Evolutionary conservation across 768 basidiomycete species (phyloP).

Genomic region (Pisolithus sp.): DNA sequence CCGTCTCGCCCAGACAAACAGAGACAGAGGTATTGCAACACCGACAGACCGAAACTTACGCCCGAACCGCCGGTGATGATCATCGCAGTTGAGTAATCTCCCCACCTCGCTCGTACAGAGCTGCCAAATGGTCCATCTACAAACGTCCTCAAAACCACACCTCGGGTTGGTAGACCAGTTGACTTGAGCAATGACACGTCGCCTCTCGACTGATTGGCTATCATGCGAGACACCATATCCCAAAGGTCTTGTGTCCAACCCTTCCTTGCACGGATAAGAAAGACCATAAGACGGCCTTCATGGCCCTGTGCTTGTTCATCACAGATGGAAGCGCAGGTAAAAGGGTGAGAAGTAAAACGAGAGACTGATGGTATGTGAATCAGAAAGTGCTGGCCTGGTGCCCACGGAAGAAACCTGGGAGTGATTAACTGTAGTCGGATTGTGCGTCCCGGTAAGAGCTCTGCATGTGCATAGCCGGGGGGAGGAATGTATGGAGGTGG

Average conservation of each 20-base stretch:
- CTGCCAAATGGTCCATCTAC: conserved; percentile 72
- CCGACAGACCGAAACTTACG: conserved; percentile 61
- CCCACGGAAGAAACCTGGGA: conserved; percentile 53
- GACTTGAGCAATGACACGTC: conserved; percentile 7
- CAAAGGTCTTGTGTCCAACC: conserved; percentile 68
- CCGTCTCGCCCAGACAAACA: conserved; percentile 54
- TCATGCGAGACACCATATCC: conserved; percentile 41
- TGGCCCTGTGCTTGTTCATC: conserved; percentile 40
- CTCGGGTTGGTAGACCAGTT: conserved; percentile 31
- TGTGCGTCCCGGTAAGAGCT: conserved; percentile 63
- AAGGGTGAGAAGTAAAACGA: conserved; percentile 60
- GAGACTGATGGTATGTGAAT: conserved; percentile 62
- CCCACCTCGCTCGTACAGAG: conserved; percentile 52
- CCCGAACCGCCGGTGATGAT: conserved; percentile 72
- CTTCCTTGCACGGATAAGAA: conserved; percentile 61
- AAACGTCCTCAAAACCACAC: conserved; percentile 48
- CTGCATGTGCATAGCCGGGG: conserved; percentile 60
- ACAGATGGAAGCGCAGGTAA: conserved; percentile 60
- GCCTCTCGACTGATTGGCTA: conserved; percentile 29
- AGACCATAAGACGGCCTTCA: conserved; percentile 49
- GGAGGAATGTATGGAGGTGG: conserved; percentile 42
- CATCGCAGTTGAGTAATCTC: conserved; percentile 48
- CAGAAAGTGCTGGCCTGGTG: conserved; percentile 74
- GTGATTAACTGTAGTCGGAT: conserved; percentile 62
- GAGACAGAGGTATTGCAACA: conserved; percentile 58